These are phyloP conservation scores for Hypoxylon fuscum DNA, from an alignment of 495 filamentous ascomycete species.

Conservation along the genomic window DNA sequence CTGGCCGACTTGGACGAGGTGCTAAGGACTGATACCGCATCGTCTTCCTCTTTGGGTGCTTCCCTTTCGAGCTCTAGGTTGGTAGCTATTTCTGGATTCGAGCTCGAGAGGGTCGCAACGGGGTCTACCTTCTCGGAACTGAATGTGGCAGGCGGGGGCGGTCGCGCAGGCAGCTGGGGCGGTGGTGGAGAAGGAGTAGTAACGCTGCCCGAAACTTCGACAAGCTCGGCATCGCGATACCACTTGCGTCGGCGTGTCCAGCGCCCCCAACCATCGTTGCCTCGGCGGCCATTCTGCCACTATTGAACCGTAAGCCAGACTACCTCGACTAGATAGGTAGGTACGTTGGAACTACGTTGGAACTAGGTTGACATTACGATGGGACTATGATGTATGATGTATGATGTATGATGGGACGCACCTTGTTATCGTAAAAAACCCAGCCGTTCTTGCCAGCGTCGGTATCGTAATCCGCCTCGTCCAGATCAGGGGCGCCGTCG, in stretches of 20 bases:
- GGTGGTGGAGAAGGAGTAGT: conserved; percentile 40
- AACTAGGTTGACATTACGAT: no score
- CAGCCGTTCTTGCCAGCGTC: conserved; percentile 77
- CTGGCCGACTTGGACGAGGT: conserved; percentile 42
- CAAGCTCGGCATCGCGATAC: conserved; percentile 94
- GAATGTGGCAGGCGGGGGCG: conserved; percentile 13
- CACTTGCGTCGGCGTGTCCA: conserved; percentile 96
- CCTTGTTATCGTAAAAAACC: conserved; percentile 99
- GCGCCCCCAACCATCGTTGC: conserved; percentile 90
- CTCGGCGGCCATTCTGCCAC: conserved; percentile 93
- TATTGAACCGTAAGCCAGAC: conserved; percentile 46
- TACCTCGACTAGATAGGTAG: no score
- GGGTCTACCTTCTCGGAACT: conserved; percentile 22
- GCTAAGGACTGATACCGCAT: conserved; percentile 44
- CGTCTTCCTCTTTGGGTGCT: conserved; percentile 35
- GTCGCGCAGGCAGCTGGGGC: conserved; percentile 31
- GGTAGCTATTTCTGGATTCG: conserved; percentile 20
- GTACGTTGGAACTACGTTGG: no score
- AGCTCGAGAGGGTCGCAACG: conserved; percentile 11
- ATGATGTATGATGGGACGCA: conserved; percentile 52
- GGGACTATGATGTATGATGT: no score
- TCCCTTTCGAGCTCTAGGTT: conserved; percentile 17
- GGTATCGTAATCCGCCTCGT: conserved; percentile 60
- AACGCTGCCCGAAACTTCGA: conserved; percentile 67
- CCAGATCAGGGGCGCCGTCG: conserved; percentile 70